phyloP scores from a whole-genome alignment of 2,329 filamentous ascomycete genomes.

The Aspergillus amoenus region DNA sequence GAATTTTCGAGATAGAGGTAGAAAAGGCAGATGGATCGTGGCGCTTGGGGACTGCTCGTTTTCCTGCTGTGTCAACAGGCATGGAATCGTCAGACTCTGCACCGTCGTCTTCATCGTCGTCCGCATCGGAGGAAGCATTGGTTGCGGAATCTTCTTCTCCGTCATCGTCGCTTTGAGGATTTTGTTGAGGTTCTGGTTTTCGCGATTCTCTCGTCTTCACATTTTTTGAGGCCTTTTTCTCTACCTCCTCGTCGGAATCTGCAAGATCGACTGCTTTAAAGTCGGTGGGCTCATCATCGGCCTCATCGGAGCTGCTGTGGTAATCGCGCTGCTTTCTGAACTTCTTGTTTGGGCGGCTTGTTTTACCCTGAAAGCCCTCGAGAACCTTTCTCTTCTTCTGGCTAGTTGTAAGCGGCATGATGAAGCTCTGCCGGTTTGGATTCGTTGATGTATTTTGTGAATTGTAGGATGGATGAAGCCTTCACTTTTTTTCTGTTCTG shows the following conservation, averaged over 20 bases:
- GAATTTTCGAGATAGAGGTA: constrained; percentile 88
- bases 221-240: constrained; percentile 23
- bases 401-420: constrained; percentile 41
- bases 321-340: constrained; percentile 64
- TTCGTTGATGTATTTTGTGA: background rate
- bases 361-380: constrained; percentile 57
- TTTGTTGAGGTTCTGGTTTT: constrained; percentile 17
- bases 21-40: constrained; percentile 92
- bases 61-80: constrained; percentile 44
- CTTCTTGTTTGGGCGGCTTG: constrained; percentile 54
- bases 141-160: constrained; percentile 21
- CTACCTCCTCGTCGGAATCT: constrained; percentile 44
- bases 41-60: constrained; percentile 60
- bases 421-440: constrained; percentile 4
- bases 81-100: constrained; percentile 42
- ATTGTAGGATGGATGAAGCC: background rate
- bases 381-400: constrained; percentile 59
- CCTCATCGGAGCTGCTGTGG: constrained; percentile 61
- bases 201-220: constrained; percentile 18
- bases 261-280: constrained; percentile 53
- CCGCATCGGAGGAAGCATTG: constrained; percentile 25
- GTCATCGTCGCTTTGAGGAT: constrained; percentile 17
- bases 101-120: constrained; percentile 35
- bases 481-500: constrained; percentile 26
- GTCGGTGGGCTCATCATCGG: constrained; percentile 43